A percentile compares a stretch with the other conserved stretches of the same genome.
Conservation (phyloP, 2,329 filamentous ascomycete species). For the Dactylonectria macrodidyma region DNA sequence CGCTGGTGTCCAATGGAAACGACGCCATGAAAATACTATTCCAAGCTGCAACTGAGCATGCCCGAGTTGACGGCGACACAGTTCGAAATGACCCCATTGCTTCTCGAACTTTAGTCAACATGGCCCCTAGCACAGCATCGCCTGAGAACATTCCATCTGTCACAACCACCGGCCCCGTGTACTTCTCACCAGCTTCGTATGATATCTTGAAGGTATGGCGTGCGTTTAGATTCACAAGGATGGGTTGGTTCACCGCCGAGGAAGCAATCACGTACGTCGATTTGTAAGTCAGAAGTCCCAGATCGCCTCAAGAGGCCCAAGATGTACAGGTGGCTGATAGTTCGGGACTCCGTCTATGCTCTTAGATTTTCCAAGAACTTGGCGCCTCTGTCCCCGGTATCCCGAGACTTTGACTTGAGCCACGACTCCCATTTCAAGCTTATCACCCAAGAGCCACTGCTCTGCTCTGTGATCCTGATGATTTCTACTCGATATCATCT, state of each 20-base stretch:
- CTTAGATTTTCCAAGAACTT: constrained; percentile 33
- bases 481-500: constrained; percentile 67
- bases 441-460: constrained; percentile 65
- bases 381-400: constrained; percentile 60
- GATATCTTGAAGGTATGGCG: constrained; percentile 35
- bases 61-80: constrained; percentile 1
- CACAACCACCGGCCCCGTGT: neutral
- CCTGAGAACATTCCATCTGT: neutral
- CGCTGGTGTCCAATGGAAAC: constrained; percentile 67
- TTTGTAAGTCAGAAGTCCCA: constrained; percentile 51
- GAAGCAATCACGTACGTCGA: constrained; percentile 69
- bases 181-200: constrained; percentile 9
- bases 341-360: neutral
- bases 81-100: constrained; percentile 5
- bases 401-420: constrained; percentile 64
- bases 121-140: neutral
- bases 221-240: constrained; percentile 63
- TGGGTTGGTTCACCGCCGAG: constrained; percentile 69
- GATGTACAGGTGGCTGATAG: neutral
- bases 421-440: constrained; percentile 64
- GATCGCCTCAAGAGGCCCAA: neutral
- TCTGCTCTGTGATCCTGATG: constrained; percentile 68
- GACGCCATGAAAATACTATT: constrained; percentile 68
- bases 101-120: neutral
- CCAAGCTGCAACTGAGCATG: constrained; percentile 54